Evolutionary conservation across 192 early-diverging fungal species (phyloP), one percentile per base, ranked within the genome.

Genomic region (Mortierella claussenii): DNA sequence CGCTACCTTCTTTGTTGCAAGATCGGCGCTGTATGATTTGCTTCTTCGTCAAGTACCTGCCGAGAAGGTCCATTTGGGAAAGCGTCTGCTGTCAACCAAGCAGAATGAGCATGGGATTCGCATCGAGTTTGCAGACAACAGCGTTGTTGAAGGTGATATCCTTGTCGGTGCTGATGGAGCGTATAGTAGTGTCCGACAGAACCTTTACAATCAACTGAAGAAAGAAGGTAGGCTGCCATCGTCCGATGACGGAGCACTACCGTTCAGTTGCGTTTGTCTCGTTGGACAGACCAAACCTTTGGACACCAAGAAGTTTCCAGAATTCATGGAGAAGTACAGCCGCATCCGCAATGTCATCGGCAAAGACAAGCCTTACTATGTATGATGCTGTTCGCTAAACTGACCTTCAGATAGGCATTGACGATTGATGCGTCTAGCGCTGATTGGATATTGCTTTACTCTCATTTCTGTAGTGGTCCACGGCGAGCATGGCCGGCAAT

Each of bases 151-250:
- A 7, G 67, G 67, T 2, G 49, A 59, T 10, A 52, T 69, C 12
- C 40, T 69, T 33, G 67, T 68, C 0, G 65, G 65, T 0, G 54
- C 55, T 20, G 65, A 68, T 30, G 65, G 65, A 2, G 55, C 55
- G 0, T 50, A 60, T 44, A 58, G 55, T n/a, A 36, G 34, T 8
- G 57, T 69, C 15, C 57, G 67, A 0, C 57, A 69, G 27, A 32
- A 28, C 45, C 10, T 60, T 11, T 69, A 60, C 27, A 13, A 50
- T 4, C 26, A 12, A 7, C 28, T 69, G 17, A 40, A 43, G 37
- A 30, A 27, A 21, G 26, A 45, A 7, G 57, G 42, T 7, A 36
- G 1, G 15, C 27, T 69, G 30, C 51, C 56, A 1, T 18, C 23
- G 0, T 24, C 36, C 17, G 67, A 69, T 46, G 57, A 43, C 2